Evolutionary conservation across 441 rosid genomes (phyloP).

Genomic region (Populus tomentosa): DNA sequence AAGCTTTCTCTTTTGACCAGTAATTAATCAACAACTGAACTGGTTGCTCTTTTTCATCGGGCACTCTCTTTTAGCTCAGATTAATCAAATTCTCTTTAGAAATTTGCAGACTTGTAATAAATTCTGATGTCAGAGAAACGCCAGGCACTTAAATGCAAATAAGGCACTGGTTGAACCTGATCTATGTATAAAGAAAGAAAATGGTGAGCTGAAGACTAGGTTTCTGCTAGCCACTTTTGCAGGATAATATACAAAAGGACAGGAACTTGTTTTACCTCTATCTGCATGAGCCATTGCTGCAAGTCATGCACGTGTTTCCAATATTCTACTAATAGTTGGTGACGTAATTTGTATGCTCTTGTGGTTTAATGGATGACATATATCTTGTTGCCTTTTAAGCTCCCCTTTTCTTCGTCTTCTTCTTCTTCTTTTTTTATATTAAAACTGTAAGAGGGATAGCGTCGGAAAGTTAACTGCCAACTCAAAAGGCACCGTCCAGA

Average conservation of each 20-base stretch:
- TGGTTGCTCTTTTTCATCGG: not conserved
- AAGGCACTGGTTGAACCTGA: not conserved
- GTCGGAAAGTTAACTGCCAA: conserved; percentile 34
- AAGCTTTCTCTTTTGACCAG: not conserved
- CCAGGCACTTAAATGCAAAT: not conserved
- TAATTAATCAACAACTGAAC: too few species aligned
- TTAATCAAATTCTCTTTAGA: not conserved
- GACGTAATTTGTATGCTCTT: too few species aligned
- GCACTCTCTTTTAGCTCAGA: not conserved
- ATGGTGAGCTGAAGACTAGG: not conserved
- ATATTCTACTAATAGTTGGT: not conserved
- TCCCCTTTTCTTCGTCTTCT: not conserved
- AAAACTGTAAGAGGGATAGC: not conserved
- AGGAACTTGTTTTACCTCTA: not conserved
- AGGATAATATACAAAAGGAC: not conserved
- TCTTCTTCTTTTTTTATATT: too few species aligned
- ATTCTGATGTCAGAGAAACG: not conserved
- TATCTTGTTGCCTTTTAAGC: not conserved
- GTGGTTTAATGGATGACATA: not conserved
- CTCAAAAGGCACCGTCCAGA: conserved; percentile 25
- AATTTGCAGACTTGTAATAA: not conserved
- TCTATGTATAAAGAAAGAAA: not conserved
- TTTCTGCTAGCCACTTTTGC: not conserved
- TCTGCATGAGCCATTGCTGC: not conserved
- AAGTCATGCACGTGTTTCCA: not conserved